phyloP scores from a whole-genome alignment of 2,329 filamentous ascomycete species.

The Microcyclosporella mali region DNA sequence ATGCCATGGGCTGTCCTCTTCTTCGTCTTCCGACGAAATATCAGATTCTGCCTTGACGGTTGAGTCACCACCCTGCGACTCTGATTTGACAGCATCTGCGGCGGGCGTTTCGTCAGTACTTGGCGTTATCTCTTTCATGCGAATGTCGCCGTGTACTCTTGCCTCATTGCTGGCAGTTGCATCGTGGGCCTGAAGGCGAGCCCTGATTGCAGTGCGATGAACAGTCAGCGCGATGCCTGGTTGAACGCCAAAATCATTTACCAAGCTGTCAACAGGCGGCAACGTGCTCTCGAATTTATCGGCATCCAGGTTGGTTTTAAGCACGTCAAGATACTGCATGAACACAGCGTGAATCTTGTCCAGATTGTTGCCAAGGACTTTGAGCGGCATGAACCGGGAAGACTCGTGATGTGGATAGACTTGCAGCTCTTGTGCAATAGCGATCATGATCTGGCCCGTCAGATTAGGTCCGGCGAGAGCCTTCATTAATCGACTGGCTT shows the following conservation, averaged over 20 bases:
- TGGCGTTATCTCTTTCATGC: too few relatives aligned
- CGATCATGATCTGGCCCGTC: slow-evolving; percentile 76
- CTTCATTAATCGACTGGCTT: slow-evolving; percentile 72
- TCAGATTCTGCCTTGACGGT: too few relatives aligned
- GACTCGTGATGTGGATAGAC: slow-evolving; percentile 72
- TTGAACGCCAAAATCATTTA: slow-evolving; percentile 73
- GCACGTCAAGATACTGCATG: slow-evolving; percentile 79
- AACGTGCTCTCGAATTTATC: slow-evolving; percentile 73
- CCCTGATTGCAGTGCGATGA: slow-evolving; percentile 65
- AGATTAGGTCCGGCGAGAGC: slow-evolving; percentile 72
- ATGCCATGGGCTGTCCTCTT: too few relatives aligned
- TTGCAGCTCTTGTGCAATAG: slow-evolving; percentile 83
- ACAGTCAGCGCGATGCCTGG: slow-evolving; percentile 80
- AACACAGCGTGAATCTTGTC: slow-evolving; percentile 86
- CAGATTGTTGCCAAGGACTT: slow-evolving; percentile 78
- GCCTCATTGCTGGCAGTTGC: slow-evolving; percentile 29
- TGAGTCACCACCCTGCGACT: neutral
- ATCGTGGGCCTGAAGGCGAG: slow-evolving; percentile 50
- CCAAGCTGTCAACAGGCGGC: slow-evolving; percentile 66
- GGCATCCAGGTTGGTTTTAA: slow-evolving; percentile 70
- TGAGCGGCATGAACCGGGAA: slow-evolving; percentile 71
- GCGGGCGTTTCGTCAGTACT: too few relatives aligned
- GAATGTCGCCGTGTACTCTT: too few relatives aligned
- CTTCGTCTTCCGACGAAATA: too few relatives aligned
- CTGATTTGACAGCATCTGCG: too few relatives aligned